Percentiles rank a stretch among this genome's conserved stretches.
phyloP scores from a whole-genome alignment of 2,329 filamentous ascomycete genomes.

The Reticulascus tulasneorum region DNA sequence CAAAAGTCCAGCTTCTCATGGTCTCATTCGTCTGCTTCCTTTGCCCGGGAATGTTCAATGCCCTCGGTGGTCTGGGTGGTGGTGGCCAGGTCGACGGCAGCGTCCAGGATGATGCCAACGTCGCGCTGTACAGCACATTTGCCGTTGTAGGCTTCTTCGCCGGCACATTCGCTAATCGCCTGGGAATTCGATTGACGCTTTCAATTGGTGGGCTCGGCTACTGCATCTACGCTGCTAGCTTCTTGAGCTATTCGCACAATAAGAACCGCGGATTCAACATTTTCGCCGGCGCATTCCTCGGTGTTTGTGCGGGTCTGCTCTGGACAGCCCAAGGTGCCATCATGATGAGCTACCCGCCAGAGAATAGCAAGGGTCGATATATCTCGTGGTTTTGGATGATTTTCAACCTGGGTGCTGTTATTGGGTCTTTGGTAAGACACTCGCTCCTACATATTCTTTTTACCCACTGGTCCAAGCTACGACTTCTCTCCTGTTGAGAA shows the following conservation, averaged over 20 bases:
- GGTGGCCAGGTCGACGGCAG: conserved; percentile 54
- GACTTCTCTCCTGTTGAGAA: neutral
- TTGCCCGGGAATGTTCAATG: conserved; percentile 72
- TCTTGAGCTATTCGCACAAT: conserved; percentile 68
- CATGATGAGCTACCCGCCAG: conserved; percentile 85
- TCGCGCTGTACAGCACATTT: conserved; percentile 70
- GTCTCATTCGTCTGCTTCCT: conserved; percentile 55
- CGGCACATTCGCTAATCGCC: conserved; percentile 72
- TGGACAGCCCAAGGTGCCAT: conserved; percentile 83
- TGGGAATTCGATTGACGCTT: conserved; percentile 66
- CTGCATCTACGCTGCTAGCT: conserved; percentile 67
- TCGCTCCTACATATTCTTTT: conserved; percentile 8
- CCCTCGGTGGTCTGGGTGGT: conserved; percentile 61
- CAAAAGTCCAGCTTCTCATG: conserved; percentile 66
- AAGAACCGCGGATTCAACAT: conserved; percentile 66
- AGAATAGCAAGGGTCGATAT: conserved; percentile 78
- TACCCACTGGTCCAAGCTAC: neutral
- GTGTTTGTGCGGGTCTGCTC: conserved; percentile 73
- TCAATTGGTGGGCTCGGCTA: conserved; percentile 74
- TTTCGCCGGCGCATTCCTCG: conserved; percentile 72
- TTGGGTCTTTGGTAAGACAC: conserved; percentile 69
- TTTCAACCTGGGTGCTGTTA: conserved; percentile 87
- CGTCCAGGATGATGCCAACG: conserved; percentile 62
- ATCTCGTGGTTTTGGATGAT: conserved; percentile 94
- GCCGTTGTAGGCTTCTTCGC: conserved; percentile 66